These are phyloP conservation scores for Saksenaea vasiformis DNA, from an alignment of 371 early-diverging fungal species.

Conservation along the genomic window DNA sequence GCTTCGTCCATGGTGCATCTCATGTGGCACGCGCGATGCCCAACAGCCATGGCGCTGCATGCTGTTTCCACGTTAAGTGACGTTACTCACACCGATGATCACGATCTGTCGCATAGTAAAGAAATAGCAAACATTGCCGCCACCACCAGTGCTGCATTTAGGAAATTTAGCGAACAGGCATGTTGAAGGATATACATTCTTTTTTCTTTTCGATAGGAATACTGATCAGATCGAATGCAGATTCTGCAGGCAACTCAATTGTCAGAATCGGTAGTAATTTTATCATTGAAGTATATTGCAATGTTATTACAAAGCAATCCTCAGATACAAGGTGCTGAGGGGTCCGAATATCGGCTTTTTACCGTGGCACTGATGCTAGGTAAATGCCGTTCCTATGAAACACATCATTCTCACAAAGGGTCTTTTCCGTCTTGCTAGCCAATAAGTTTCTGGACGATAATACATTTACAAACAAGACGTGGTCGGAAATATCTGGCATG, in stretches of 20 bases:
- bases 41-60: slow-evolving; percentile 38
- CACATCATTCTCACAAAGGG: background rate
- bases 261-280: slow-evolving; percentile 61
- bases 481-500: slow-evolving; percentile 69
- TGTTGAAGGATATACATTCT: background rate
- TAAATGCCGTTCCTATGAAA: slow-evolving; percentile 4
- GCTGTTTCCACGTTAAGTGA: slow-evolving; percentile 18
- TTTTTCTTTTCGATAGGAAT: background rate
- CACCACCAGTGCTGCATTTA: slow-evolving; percentile 51
- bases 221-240: slow-evolving; percentile 12
- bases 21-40: slow-evolving; percentile 60
- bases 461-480: slow-evolving; percentile 71
- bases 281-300: slow-evolving; percentile 64
- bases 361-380: slow-evolving; percentile 78
- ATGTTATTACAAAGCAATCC: slow-evolving; percentile 61
- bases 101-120: background rate
- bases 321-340: slow-evolving; percentile 62
- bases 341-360: slow-evolving; percentile 77
- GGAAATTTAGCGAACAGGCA: slow-evolving; percentile 58
- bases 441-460: slow-evolving; percentile 72
- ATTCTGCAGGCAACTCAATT: slow-evolving; percentile 61
- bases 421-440: slow-evolving; percentile 26
- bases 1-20: slow-evolving; percentile 64
- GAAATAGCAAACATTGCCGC: slow-evolving; percentile 33
- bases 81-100: slow-evolving; percentile 6